Evolutionary conservation across 108 stramenopile genomes (phyloP), one percentile per base, ranked within the genome.

Genomic region (Cyclotella baltica): DNA sequence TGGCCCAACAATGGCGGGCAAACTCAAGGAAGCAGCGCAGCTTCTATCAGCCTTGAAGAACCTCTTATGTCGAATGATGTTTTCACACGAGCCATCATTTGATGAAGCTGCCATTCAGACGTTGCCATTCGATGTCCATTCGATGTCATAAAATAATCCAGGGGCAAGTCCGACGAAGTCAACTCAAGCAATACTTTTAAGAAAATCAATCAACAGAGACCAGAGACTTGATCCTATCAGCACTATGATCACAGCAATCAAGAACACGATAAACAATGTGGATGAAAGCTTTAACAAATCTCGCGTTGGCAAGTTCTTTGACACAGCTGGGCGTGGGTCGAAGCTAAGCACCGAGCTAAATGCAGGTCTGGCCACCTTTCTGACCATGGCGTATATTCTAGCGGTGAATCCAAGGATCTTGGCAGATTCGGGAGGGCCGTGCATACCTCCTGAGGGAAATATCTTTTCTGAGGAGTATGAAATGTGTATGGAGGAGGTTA

Each of bases 351-450:
- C 70, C 29, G 88, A 89, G 67, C 53, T 87, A 48, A 57, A 61
- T 31, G 86, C 81, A 27, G 88, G 85, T 34, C 28, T 70, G 19
- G 89, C 87, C 3, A 89, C 89, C 59, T 89, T 89, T 63, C 79
- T 89, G 62, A 87, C 83, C 68, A 89, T 89, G 89, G 83, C 86
- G 16, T 89, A 87, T 70, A 83, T 87, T 70, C 67, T 89, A 33
- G 89, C 86, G 31, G 85, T 87, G 33, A 89, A 89, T 40, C 86
- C 89, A 50, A 69, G 85, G 40, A 89, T 89, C 59, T 43, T 89
- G 20, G 76, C 89, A 47, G 87, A 87, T 36, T 74, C 72, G 31
- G 89, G 89, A 18, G 89, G 89, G 29, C 78, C 85, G 3, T 87
- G 89, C 50, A 78, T 75, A 18, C 74, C 65, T 51, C 16, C 35